These are phyloP conservation scores for Globisporangium paroecandrum DNA, from an alignment of 352 stramenopile genomes.

Conservation along the genomic window DNA sequence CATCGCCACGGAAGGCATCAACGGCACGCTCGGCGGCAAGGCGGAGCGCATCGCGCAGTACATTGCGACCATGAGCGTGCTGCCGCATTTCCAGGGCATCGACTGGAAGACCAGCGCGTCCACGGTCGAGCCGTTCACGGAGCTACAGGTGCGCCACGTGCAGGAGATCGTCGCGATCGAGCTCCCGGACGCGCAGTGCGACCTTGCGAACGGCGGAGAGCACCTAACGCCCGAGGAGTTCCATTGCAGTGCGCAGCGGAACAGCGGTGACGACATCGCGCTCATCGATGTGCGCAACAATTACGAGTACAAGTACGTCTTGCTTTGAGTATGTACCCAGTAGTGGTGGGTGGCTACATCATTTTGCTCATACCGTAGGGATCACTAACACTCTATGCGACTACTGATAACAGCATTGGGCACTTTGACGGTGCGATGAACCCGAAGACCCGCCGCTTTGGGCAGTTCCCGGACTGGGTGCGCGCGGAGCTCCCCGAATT, in stretches of 20 bases:
- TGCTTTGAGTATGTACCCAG: neutral
- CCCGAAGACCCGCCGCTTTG: constrained; percentile 77
- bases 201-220: constrained; percentile 35
- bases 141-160: constrained; percentile 64
- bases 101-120: constrained; percentile 85
- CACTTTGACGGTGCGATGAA: constrained; percentile 75
- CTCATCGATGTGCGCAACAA: constrained; percentile 76
- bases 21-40: constrained; percentile 72
- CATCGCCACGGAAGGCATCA: constrained; percentile 82
- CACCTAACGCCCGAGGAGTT: constrained; percentile 72
- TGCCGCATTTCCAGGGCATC: constrained; percentile 32
- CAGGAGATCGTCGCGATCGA: constrained; percentile 79
- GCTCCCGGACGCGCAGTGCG: constrained; percentile 48
- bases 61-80: constrained; percentile 47
- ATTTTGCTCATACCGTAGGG: neutral
- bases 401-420: constrained; percentile 36
- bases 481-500: constrained; percentile 48
- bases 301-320: constrained; percentile 75
- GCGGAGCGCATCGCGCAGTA: constrained; percentile 51
- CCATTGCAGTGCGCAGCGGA: constrained; percentile 30
- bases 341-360: neutral
- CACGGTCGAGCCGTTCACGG: constrained; percentile 46
- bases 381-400: neutral
- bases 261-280: constrained; percentile 26
- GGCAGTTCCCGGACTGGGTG: constrained; percentile 73